Evolutionary conservation across 208 protist species (phyloP).

Genomic region (Leishmania gerbilli): DNA sequence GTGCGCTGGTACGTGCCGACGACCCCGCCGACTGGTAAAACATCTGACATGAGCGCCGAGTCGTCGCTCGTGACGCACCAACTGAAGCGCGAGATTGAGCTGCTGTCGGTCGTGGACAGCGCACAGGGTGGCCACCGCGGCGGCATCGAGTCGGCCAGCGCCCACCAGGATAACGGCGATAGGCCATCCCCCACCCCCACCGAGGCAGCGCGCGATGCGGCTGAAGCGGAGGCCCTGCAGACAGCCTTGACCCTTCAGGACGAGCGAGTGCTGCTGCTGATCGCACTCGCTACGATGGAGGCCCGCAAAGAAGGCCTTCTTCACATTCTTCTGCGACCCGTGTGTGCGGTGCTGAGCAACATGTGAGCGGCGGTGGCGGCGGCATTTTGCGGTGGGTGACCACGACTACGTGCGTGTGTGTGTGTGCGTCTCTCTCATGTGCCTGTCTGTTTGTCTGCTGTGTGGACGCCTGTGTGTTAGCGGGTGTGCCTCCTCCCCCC

Average conservation of each 20-base stretch:
- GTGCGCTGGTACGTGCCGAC: conserved; percentile 35
- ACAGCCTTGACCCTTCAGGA: conserved; percentile 64
- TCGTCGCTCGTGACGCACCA: conserved; percentile 31
- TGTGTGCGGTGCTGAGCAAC: conserved; percentile 65
- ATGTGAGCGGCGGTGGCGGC: conserved; percentile 31
- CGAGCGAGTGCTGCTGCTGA: conserved; percentile 66
- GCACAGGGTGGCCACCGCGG: conserved; percentile 31
- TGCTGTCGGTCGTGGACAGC: conserved; percentile 35
- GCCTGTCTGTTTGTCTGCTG: background rate
- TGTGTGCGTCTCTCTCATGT: background rate
- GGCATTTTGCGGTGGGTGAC: background rate
- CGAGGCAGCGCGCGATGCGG: conserved; percentile 14
- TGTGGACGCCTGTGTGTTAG: background rate
- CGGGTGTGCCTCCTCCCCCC: background rate
- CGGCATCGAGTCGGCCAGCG: conserved; percentile 29
- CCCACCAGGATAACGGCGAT: conserved; percentile 14
- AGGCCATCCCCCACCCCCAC: conserved; percentile 15
- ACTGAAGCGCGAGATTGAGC: conserved; percentile 38
- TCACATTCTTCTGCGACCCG: conserved; percentile 57
- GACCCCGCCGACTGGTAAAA: conserved; percentile 16
- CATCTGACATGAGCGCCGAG: conserved; percentile 18
- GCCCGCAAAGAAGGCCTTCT: conserved; percentile 80
- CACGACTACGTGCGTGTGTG: background rate
- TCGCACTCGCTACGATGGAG: conserved; percentile 75
- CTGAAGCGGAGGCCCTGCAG: conserved; percentile 41